These are phyloP conservation scores for Polytolypa hystricis DNA, from an alignment of 2,329 filamentous ascomycete species.

Conservation along the genomic window DNA sequence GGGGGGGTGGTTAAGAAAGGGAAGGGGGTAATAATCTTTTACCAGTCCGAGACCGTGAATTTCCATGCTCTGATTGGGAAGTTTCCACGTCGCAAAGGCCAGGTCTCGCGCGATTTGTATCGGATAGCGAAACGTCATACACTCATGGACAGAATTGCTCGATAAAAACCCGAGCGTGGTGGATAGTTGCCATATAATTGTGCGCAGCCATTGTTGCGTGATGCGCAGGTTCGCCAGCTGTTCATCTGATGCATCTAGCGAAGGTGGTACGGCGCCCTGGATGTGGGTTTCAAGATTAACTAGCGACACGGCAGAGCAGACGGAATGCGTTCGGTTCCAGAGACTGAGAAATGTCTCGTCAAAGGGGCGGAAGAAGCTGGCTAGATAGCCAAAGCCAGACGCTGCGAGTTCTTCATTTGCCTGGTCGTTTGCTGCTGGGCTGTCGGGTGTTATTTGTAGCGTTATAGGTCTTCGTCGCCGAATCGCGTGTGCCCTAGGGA, in stretches of 20 bases:
- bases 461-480: slow-evolving; percentile 53
- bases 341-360: slow-evolving; percentile 53
- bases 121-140: slow-evolving; percentile 53
- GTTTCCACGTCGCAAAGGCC: slow-evolving; percentile 55
- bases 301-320: slow-evolving; percentile 37
- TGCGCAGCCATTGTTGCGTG: slow-evolving; percentile 58
- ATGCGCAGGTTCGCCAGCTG: slow-evolving; percentile 57
- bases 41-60: slow-evolving; percentile 63
- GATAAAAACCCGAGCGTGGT: slow-evolving; percentile 57
- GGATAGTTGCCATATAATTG: slow-evolving; percentile 62
- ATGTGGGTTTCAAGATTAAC: slow-evolving; percentile 41
- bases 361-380: slow-evolving; percentile 51
- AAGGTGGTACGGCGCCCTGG: slow-evolving; percentile 41
- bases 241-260: slow-evolving; percentile 47
- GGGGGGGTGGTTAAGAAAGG: too few species aligned
- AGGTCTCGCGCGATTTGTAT: slow-evolving; percentile 53
- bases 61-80: slow-evolving; percentile 63
- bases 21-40: slow-evolving; percentile 22
- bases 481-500: slow-evolving; percentile 49
- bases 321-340: slow-evolving; percentile 47
- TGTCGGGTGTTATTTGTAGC: slow-evolving; percentile 46
- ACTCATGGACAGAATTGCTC: slow-evolving; percentile 46
- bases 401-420: slow-evolving; percentile 42
- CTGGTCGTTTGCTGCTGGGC: slow-evolving; percentile 42
- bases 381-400: slow-evolving; percentile 49